phyloP scores from a whole-genome alignment of 2,329 filamentous ascomycete species.

The Colletotrichum phormii region DNA sequence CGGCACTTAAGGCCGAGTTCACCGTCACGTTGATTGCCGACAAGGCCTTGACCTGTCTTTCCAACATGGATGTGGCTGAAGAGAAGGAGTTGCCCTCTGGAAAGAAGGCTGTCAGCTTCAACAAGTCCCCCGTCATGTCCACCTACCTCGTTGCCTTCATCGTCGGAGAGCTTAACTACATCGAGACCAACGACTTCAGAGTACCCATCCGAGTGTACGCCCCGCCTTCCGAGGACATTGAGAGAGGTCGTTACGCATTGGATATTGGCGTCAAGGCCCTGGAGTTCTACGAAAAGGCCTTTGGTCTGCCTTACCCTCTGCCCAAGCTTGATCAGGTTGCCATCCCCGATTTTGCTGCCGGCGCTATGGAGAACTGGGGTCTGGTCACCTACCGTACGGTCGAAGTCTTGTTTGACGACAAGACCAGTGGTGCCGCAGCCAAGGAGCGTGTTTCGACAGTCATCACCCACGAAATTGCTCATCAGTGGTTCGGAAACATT shows the following conservation, averaged over 20 bases:
- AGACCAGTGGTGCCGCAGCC: conserved; percentile 86
- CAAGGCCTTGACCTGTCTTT: conserved; percentile 89
- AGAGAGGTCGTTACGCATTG: conserved; percentile 90
- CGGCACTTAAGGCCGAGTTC: conserved; percentile 91
- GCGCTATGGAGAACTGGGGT: conserved; percentile 95
- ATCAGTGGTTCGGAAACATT: conserved; percentile 98
- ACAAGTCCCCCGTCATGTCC: conserved; percentile 92
- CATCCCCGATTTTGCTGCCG: conserved; percentile 94
- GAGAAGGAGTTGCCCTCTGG: conserved; percentile 62
- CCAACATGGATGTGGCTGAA: conserved; percentile 94
- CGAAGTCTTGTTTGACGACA: conserved; percentile 90
- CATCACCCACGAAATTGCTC: conserved; percentile 95
- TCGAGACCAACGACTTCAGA: conserved; percentile 91
- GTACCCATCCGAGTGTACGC: conserved; percentile 95
- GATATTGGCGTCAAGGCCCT: conserved; percentile 90
- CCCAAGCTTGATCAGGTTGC: conserved; percentile 98
- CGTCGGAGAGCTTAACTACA: conserved; percentile 91
- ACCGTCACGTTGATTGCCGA: conserved; percentile 92
- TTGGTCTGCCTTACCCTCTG: conserved; percentile 86
- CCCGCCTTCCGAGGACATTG: conserved; percentile 88
- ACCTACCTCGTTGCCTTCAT: conserved; percentile 96
- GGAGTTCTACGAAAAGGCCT: conserved; percentile 95
- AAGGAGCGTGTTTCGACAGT: conserved; percentile 96
- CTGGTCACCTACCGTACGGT: conserved; percentile 95
- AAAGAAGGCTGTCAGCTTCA: conserved; percentile 91